These are phyloP conservation scores for Populus tomentosa DNA, from an alignment of 441 rosid species.

Conservation along the genomic window DNA sequence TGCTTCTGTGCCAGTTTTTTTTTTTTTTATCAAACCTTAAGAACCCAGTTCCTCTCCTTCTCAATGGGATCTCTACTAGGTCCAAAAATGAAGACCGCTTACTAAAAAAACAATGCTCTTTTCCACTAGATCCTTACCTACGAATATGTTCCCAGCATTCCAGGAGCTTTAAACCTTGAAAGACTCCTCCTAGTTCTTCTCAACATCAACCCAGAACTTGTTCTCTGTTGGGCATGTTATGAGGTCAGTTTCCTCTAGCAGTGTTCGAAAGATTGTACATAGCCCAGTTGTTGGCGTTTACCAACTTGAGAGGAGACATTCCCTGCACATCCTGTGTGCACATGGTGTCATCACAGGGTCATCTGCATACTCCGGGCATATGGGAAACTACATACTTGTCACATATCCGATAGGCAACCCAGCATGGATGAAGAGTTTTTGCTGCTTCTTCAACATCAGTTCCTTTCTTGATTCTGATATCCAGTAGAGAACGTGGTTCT, in stretches of 20 bases:
- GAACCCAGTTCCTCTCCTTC: conserved; percentile 41
- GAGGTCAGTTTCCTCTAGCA: conserved; percentile 45
- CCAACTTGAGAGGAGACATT: conserved; percentile 69
- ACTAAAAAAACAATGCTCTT: conserved; percentile 67
- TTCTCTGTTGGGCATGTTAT: conserved; percentile 56
- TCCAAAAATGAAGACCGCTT: conserved; percentile 75
- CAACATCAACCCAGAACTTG: conserved; percentile 53
- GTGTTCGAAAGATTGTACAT: conserved; percentile 53
- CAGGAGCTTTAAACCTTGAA: conserved; percentile 52
- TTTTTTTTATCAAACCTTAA: conserved; percentile 52
- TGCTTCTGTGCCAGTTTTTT: conserved; percentile 27
- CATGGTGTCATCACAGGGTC: conserved; percentile 78
- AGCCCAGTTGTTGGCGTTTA: conserved; percentile 38
- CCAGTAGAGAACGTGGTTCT: conserved; percentile 33
- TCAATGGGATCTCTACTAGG: conserved; percentile 57
- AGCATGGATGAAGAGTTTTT: neutral
- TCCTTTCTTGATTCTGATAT: conserved; percentile 58
- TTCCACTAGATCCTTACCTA: conserved; percentile 34
- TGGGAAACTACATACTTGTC: conserved; percentile 62
- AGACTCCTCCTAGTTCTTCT: conserved; percentile 61
- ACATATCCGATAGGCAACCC: conserved; percentile 28
- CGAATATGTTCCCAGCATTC: conserved; percentile 42
- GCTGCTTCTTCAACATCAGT: conserved; percentile 42
- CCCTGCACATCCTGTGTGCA: conserved; percentile 64
- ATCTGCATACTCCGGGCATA: conserved; percentile 65